Percentiles rank a stretch among this genome's conserved stretches.
Evolutionary conservation across 2,329 filamentous ascomycete species (phyloP).

Genomic region (Didymella pinodella): DNA sequence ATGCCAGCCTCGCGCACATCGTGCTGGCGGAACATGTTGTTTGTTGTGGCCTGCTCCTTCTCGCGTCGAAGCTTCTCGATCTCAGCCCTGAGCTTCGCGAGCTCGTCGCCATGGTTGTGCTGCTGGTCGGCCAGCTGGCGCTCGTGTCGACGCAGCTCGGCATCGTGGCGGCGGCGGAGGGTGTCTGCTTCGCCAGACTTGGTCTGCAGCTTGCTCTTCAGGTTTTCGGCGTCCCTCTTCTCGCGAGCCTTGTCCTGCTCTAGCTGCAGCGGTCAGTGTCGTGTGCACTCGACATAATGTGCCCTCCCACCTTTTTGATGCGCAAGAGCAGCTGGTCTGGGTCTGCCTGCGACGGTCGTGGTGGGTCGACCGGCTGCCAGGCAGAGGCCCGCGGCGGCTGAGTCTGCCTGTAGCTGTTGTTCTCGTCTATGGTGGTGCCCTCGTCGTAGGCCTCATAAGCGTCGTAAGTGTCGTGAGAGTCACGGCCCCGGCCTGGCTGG

Average conservation of each 20-base stretch:
- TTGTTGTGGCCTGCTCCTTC: conserved; percentile 70
- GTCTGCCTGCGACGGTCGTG: conserved; percentile 39
- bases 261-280: conserved; percentile 45
- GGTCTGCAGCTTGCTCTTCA: conserved; percentile 53
- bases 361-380: conserved; percentile 11
- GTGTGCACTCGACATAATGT: no score
- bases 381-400: not conserved
- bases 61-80: conserved; percentile 71
- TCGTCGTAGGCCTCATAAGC: conserved; percentile 3
- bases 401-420: conserved; percentile 2
- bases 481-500: not conserved
- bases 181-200: conserved; percentile 78
- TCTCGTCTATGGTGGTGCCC: conserved; percentile 15
- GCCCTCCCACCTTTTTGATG: conserved; percentile 50
- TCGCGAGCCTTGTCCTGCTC: conserved; percentile 53
- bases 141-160: conserved; percentile 68
- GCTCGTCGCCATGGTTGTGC: conserved; percentile 69
- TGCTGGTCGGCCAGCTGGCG: conserved; percentile 68
- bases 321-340: conserved; percentile 50
- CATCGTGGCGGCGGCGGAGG: conserved; percentile 74
- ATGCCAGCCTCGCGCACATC: conserved; percentile 69
- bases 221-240: conserved; percentile 27
- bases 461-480: not conserved
- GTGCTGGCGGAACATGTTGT: conserved; percentile 75
- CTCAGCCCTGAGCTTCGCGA: conserved; percentile 69